These are phyloP conservation scores for Rosellinia necatrix DNA, from an alignment of 2,329 filamentous ascomycete species.

Conservation along the genomic window DNA sequence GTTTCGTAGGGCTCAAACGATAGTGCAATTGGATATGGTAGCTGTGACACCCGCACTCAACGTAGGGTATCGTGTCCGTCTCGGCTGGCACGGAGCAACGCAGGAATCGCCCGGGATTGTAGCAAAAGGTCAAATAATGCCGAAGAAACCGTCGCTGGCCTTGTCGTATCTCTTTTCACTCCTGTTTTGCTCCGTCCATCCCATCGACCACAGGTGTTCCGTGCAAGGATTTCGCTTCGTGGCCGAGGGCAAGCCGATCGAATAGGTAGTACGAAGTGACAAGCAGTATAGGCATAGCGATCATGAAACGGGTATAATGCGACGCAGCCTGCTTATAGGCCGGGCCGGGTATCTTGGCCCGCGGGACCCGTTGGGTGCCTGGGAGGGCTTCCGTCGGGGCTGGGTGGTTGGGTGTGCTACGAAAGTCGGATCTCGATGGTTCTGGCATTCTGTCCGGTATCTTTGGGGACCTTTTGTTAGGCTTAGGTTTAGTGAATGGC, in stretches of 20 bases:
- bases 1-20: no score
- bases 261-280: slow-evolving; percentile 61
- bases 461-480: no score
- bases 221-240: slow-evolving; percentile 29
- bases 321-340: slow-evolving; percentile 47
- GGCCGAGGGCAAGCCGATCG: slow-evolving; percentile 42
- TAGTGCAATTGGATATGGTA: no score
- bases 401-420: background rate
- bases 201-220: background rate
- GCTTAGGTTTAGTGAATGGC: background rate
- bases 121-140: background rate
- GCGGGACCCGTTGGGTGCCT: background rate
- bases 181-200: background rate
- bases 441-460: no score
- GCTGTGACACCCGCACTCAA: no score
- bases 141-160: background rate
- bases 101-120: no score
- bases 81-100: no score
- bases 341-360: slow-evolving; percentile 42
- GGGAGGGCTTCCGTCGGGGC: background rate
- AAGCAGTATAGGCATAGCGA: slow-evolving; percentile 58
- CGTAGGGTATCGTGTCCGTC: no score
- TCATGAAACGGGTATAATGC: slow-evolving; percentile 53
- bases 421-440: no score
- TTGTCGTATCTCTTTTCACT: background rate